Evolutionary conservation across 2,329 filamentous ascomycete genomes (phyloP), one percentile per base, ranked within the genome.

Genomic region (Fusarium multiceps): DNA sequence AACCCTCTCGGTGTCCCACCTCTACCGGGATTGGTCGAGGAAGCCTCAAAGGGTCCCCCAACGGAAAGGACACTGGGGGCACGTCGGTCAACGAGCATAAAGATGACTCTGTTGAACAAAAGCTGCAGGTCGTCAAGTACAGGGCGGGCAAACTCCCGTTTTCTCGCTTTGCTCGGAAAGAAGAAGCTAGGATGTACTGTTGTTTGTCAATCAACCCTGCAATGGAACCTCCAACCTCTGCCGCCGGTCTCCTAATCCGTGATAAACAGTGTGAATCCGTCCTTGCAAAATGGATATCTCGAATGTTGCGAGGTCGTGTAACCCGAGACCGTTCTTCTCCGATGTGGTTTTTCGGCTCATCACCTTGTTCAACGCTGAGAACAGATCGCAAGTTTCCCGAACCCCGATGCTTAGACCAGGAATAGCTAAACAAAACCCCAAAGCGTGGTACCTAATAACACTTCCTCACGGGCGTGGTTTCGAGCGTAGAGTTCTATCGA

Each of bases 61-160:
- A 50, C 53, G 55, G 63, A 63, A 63, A 57, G 58, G 45, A 65
- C 59, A 50, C 63, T 68, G 55, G 68, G 60, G 41, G 65, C 58
- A 41, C 65, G 68, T 62, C 66, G 72, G 56, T 67, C 59, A 72
- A 71, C 66, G 59, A 75, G 68, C 73, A 75, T 75, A 55, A 65
- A 74, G 55, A 62, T 56, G 59, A 67, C 51, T 68, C 66, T 71
- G 68, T 60, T 72, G 59, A 65, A 66, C 66, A 42, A 59, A 62
- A 66, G 46, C 54, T 73, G 63, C 47, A 65, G 49, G 55, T 59
- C 42, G 53, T 71, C 56, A 73, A 66, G 64, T 71, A 71, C 58
- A 71, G 61, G 40, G 56, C 53, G 45, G 57, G 45, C 54, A 62
- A 56, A 56, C 56, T 65, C 46, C 60, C 64, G 56, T 57, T 57